Evolutionary conservation across 2,329 filamentous ascomycete genomes (phyloP), one percentile per base, ranked within the genome.

Genomic region (Cordyceps farinosa): DNA sequence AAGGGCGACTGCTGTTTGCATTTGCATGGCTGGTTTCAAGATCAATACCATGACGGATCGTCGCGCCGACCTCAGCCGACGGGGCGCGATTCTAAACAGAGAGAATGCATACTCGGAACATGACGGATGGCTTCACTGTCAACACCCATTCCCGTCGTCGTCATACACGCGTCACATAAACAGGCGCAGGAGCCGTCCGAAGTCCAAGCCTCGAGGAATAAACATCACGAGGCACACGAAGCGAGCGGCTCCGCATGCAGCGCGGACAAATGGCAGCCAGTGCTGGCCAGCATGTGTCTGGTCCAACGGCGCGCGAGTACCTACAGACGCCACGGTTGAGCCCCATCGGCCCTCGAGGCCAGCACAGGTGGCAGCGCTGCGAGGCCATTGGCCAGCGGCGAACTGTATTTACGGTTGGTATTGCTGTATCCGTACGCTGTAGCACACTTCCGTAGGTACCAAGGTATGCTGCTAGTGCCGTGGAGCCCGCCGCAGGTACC

Each of bases 361-460:
- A 67, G 68, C 73, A 74, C 66, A 66, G 68, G 68, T 65, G 62
- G 38, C 50, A 60, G 62, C 52, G 40, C 59, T 53, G 69, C 55
- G 63, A 52, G 60, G 63, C 66, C 34, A 75, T 75, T 75, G 73
- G 73, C 53, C 66, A 61, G 30, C 47, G 34, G 27, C 5, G 9
- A 9, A 22, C 22, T 22, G 22, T 22, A 22, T 22, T 22, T 22
- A 22, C 22, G 22, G 22, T 22, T 22, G 22, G 22, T 22, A 22
- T 22, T 22, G 22, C 22, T 22, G 22, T 22, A 22, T 22, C 22
- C 22, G 22, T 22, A 22, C 22, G 22, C 13, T 40, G 13, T 15
- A 15, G 38, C 38, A 15, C 38, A 40, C 38, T 38, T 40, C 22
- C 22, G 22, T 22, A 22, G 22, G 38, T 13, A 38, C 34, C 34